Evolutionary conservation across 176 grass and related monocot genomes (phyloP), one percentile per base, ranked within the genome.

Genomic region (Puccinellia tenuiflora): DNA sequence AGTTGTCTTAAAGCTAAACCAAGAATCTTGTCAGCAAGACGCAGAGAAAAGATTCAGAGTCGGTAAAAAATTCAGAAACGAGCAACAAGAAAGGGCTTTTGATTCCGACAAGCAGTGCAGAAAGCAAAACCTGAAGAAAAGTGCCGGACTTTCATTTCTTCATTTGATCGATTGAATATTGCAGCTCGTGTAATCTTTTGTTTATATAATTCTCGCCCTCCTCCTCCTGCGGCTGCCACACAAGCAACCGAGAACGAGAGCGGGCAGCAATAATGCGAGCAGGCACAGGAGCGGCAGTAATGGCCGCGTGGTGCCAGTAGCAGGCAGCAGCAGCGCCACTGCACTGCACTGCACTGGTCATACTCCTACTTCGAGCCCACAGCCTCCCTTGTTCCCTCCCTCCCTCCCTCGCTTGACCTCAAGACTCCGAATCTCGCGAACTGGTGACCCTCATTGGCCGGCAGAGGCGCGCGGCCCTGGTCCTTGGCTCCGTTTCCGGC

Each of bases 81-180:
- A 68, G 38, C 61, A 79, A 21, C 42, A 78, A 82, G 29, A 65
- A 37, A 43, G 43, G 64, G 21, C 54, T 65, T 64, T 88, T 37
- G 29, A 50, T 87, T 10, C 83, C 73, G 79, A 83, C 88, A 90
- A 14, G 83, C 69, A 31, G 79, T 46, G 54, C 83, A 86, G 73
- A 86, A 82, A 86, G 79, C 22, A 79, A 81, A 78, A 54, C 53
- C 78, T 40, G 72, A 72, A 43, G 83, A 79, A 86, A 83, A 83
- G 84, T 35, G 79, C 11, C 69, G 3, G 25, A 2, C 18, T 59
- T 64, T 73, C 56, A 33, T 90, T 90, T 73, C 39, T 52, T 31
- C n/a, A 15, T 81, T 42, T 46, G n/a, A 34, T 34, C 33, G 4
- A 2, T 34, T 53, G 22, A 51, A 28, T 40, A 34, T 28, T 26